Evolutionary conservation across 75 land plant species (phyloP).

Genomic region (Larix kaempferi): DNA sequence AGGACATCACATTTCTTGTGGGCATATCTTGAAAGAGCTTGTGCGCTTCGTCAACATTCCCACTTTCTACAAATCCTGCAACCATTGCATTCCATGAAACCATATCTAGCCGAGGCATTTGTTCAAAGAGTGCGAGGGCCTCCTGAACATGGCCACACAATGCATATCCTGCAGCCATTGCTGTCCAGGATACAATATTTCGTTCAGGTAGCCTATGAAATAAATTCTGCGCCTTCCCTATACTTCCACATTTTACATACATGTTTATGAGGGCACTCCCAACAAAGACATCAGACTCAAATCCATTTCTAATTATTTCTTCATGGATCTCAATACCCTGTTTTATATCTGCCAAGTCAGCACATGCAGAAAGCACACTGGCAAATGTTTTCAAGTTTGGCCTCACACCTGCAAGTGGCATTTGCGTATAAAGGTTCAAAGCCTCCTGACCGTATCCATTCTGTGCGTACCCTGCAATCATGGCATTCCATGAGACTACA

Average conservation of each 20-base stretch:
- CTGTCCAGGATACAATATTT: slow-evolving; percentile 33
- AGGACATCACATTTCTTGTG: slow-evolving; percentile 6
- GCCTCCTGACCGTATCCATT: slow-evolving; percentile 8
- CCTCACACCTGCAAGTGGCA: slow-evolving; percentile 4
- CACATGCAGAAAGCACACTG: slow-evolving; percentile 13
- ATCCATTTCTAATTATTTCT: slow-evolving; percentile 4
- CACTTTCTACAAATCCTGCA: slow-evolving; percentile 1
- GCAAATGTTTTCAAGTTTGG: slow-evolving; percentile 10
- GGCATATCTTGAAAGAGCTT: slow-evolving; percentile 17
- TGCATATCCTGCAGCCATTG: slow-evolving; percentile 10
- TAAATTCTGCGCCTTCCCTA: slow-evolving; percentile 7
- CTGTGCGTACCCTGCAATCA: slow-evolving; percentile 13
- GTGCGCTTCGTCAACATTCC: slow-evolving; percentile 1
- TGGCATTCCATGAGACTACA: slow-evolving; percentile 15
- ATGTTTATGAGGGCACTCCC: slow-evolving; percentile 19
- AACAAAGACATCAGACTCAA: neutral
- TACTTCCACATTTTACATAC: slow-evolving; percentile 19
- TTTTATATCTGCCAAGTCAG: slow-evolving; percentile 1
- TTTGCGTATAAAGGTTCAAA: neutral
- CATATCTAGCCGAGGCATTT: slow-evolving; percentile 15
- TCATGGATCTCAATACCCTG: slow-evolving; percentile 11
- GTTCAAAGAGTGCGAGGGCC: slow-evolving; percentile 7
- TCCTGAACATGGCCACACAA: neutral
- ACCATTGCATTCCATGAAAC: slow-evolving; percentile 20
- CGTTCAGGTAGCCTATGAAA: slow-evolving; percentile 16